Base-by-base conservation (phyloP, 441 rosid genomes). In the Syzygium syzygioides region DNA sequence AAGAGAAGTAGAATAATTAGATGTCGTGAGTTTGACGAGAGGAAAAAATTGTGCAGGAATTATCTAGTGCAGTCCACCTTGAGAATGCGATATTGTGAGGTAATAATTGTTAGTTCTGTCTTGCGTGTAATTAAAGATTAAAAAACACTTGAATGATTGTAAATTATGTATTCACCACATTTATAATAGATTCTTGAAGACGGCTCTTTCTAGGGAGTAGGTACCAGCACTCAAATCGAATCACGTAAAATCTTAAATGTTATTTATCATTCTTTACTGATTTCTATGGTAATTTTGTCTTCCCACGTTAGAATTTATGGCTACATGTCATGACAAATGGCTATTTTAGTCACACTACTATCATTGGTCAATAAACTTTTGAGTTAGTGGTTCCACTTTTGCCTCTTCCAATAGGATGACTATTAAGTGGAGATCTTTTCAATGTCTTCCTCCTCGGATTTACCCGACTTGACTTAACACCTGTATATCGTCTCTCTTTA, bases 171-270 rank as follows among this genome's bases (percentile, higher is more conserved):
- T 13, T 62, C 34, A 26, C 32, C 17, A 17, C 4, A 14, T 62
- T 3, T 7, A 62, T 62, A 62, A 62, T 62, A 17, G 15, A 62
- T 64, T n/a, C 37, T 60, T 60, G 32, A 60, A 60, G 7, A 60
- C 2, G 4, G 66, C 66, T 60, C 14, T 9, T 3, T 19, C 8
- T 6, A 28, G 6, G 32, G 3, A 28, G 66, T 3, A 4, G 17
- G 71, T 28, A 20, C 6, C 0, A 3, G 32, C 15, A 28, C 32
- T 60, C 32, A 2, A 0, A 14, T 2, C 3, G 14, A 28, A 60
- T 2, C 8, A 60, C 2, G 4, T 26, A 60, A 60, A 60, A 60
- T 2, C 30, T 11, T 59, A 28, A 4, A 4, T 5, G 25, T 57
- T 10, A 9, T 54, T 11, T 60, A 14, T 14, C 32, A 1, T 60